Evolutionary conservation across 2,329 filamentous ascomycete genomes (phyloP).

Genomic region (Trichoderma brevicompactum): DNA sequence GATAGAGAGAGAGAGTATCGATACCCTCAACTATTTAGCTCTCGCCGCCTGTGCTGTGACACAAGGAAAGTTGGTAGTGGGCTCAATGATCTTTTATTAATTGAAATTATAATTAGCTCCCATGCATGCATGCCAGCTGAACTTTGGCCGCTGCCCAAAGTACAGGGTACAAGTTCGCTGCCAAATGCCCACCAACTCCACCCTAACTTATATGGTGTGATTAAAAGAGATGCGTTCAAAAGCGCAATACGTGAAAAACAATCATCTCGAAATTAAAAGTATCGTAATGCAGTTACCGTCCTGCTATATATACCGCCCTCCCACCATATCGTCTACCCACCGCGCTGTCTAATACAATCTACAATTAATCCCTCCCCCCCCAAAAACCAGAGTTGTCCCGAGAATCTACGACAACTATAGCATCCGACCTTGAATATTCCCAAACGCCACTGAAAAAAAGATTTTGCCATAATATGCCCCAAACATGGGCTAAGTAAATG

Average conservation of each 20-base stretch:
- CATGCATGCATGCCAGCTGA: too few relatives aligned
- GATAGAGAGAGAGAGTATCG: too few relatives aligned
- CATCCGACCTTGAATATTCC: neutral
- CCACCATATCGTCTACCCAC: neutral
- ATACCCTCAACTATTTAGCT: too few relatives aligned
- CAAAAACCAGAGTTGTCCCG: neutral
- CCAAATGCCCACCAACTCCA: conserved; percentile 3
- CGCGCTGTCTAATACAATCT: conserved; percentile 13
- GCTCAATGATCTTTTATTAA: too few relatives aligned
- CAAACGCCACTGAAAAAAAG: conserved; percentile 14
- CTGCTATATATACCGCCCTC: neutral
- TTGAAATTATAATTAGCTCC: too few relatives aligned
- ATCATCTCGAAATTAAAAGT: neutral
- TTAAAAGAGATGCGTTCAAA: neutral
- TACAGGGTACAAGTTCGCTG: neutral
- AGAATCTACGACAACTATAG: conserved; percentile 6
- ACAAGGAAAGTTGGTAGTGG: too few relatives aligned
- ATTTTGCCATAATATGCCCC: neutral
- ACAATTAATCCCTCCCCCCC: neutral
- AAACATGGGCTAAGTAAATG: neutral
- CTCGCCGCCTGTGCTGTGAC: too few relatives aligned
- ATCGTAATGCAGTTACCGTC: neutral
- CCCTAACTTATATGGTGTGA: neutral
- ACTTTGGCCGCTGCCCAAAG: neutral
- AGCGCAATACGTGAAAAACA: neutral